A percentile compares a stretch with the other conserved stretches of the same genome.
phyloP scores from a whole-genome alignment of 441 rosid species.

The Pelargonium exstipulatum region DNA sequence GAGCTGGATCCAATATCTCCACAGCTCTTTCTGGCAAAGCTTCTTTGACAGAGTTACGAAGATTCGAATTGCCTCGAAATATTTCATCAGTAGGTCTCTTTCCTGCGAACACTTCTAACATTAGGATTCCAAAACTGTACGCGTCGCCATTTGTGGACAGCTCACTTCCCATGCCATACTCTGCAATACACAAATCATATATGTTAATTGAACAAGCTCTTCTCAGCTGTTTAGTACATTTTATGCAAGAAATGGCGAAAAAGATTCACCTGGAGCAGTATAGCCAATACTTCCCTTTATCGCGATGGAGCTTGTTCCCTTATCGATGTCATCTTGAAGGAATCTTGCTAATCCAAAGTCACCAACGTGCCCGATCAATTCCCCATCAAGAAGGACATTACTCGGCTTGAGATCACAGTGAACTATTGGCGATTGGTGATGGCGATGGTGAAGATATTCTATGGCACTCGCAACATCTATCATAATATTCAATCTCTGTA shows the following conservation, averaged over 20 bases:
- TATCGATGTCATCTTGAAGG: fast-evolving
- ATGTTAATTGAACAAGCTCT: too few species aligned
- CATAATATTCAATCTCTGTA: neutral
- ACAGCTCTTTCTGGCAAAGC: neutral
- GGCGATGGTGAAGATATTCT: slow-evolving; percentile 14
- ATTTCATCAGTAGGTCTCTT: neutral
- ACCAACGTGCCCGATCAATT: too few species aligned
- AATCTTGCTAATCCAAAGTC: neutral
- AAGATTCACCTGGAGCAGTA: neutral
- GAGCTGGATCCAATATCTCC: neutral
- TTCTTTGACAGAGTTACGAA: neutral
- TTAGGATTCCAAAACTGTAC: neutral
- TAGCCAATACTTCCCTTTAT: neutral
- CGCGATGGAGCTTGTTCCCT: neutral
- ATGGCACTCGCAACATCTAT: neutral
- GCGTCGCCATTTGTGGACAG: neutral
- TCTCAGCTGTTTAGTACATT: too few species aligned
- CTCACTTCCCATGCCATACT: neutral
- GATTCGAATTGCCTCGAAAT: neutral
- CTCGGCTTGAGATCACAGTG: slow-evolving; percentile 17
- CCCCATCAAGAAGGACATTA: too few species aligned
- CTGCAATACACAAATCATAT: neutral
- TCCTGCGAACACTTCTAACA: slow-evolving; percentile 4
- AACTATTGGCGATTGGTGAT: neutral
- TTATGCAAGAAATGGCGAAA: neutral